Evolutionary conservation across 495 filamentous ascomycete genomes (phyloP), one percentile per base, ranked within the genome.

Genomic region (Echria macrotheca): DNA sequence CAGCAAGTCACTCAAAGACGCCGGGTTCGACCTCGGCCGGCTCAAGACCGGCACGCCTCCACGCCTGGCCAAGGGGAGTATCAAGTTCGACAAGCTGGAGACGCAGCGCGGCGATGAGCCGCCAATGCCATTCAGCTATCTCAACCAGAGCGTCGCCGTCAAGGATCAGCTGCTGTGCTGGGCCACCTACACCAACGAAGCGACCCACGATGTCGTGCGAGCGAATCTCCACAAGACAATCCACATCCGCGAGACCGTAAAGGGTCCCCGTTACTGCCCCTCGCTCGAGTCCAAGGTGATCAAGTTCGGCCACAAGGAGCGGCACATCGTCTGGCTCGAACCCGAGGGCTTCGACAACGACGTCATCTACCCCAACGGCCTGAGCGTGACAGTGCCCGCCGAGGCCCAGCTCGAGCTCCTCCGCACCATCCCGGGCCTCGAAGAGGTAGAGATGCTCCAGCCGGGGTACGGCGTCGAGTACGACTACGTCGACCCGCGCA

Each of bases 401-500:
- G 84, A 87, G 22, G 87, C 83, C 2, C 93, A 98, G 64, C 83
- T 86, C 51, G 78, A 80, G 32, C 81, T 96, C 66, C 75, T 98
- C 9, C 85, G 81, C 44, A 95, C 88, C 0, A 84, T 98, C 46
- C 76, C 67, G 14, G 93, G 93, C 10, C 80, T 98, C 19, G 91
- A 96, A 63, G 82, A 95, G 53, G 89, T 88, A 2, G 80, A 69
- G 36, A 97, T 98, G 94, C 83, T 95, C 4, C 94, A 97, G 60
- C 84, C 93, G 2, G 93, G 93, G 40, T 98, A 98, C 63, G 93
- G 93, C 37, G 93, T 98, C 5, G 93, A 98, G 68, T 98, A 98
- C 65, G 93, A 98, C 71, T 98, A 97, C 66, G 86, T 98, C 8
- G 93, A 98, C 63, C 94, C 93, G 7, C 86, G 93, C 44, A 85